Percentiles rank a stretch among this genome's conserved stretches.
Evolutionary conservation across 805 yeast genomes (phyloP).

Genomic region (Debaryomyces tyrocola): DNA sequence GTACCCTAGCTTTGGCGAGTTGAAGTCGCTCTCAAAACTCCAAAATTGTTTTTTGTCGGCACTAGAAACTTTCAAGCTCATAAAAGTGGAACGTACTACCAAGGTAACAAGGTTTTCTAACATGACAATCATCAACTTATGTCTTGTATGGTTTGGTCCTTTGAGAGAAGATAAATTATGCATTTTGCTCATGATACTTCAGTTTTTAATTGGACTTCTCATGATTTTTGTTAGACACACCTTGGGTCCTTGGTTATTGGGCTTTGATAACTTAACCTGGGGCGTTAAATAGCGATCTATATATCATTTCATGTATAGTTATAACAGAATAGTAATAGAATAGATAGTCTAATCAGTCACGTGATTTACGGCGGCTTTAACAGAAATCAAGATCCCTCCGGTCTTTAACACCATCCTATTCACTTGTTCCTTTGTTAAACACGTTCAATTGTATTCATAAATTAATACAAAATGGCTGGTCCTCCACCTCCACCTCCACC

Average conservation of each 20-base stretch:
- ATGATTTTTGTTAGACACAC: constrained; percentile 79
- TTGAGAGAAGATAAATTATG: constrained; percentile 81
- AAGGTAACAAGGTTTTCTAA: constrained; percentile 58
- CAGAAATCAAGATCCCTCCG: no score
- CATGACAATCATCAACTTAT: constrained; percentile 83
- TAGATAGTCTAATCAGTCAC: background rate
- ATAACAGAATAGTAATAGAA: background rate
- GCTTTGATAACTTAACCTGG: constrained; percentile 72
- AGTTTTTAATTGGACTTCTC: constrained; percentile 61
- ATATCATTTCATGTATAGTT: background rate
- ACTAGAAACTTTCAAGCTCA: constrained; percentile 50
- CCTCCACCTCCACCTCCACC: constrained; percentile 34
- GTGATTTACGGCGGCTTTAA: no score
- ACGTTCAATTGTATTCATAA: background rate
- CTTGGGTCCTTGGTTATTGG: constrained; percentile 82
- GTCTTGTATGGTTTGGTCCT: constrained; percentile 87
- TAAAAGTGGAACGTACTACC: constrained; percentile 34
- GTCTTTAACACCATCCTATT: no score
- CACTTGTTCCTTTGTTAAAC: no score
- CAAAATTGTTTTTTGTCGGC: constrained; percentile 34
- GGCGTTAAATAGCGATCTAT: constrained; percentile 29
- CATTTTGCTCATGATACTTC: constrained; percentile 54
- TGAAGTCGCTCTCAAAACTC: constrained; percentile 24
- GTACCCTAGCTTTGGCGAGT: constrained; percentile 55
- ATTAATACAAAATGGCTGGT: constrained; percentile 19